Evolutionary conservation across 805 yeast species (phyloP).

Genomic region (Starmerella vaccinii): DNA sequence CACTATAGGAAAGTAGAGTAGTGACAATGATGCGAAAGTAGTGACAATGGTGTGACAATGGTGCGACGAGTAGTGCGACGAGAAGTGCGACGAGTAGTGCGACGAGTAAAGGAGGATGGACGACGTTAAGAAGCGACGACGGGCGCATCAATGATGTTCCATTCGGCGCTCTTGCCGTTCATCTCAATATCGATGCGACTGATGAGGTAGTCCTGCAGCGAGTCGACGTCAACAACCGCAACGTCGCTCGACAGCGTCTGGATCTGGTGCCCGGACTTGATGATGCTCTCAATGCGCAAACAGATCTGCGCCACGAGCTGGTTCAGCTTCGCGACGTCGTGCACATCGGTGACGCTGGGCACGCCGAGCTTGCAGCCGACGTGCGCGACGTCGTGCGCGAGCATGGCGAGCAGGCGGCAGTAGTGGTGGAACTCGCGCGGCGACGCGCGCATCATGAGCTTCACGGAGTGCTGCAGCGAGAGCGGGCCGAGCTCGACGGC

Average conservation of each 20-base stretch:
- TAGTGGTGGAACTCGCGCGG: slow-evolving; percentile 28
- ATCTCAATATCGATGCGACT: slow-evolving; percentile 26
- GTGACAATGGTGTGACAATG: no score
- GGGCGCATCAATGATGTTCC: slow-evolving; percentile 30
- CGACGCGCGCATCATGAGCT: slow-evolving; percentile 25
- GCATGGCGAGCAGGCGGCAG: slow-evolving; percentile 30
- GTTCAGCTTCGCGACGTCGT: slow-evolving; percentile 24
- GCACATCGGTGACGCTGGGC: slow-evolving; percentile 16
- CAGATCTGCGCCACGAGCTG: slow-evolving; percentile 29
- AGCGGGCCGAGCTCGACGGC: slow-evolving; percentile 9
- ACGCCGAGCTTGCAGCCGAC: slow-evolving; percentile 27
- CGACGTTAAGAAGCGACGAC: not conserved
- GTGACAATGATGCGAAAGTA: no score
- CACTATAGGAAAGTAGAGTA: no score
- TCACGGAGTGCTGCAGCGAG: slow-evolving; percentile 23
- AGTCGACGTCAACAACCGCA: slow-evolving; percentile 21
- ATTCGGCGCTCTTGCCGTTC: slow-evolving; percentile 31
- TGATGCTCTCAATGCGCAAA: slow-evolving; percentile 22
- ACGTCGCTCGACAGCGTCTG: slow-evolving; percentile 21
- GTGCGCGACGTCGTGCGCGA: slow-evolving; percentile 26
- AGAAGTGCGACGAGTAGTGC: not conserved
- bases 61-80: no score
- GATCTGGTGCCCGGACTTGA: slow-evolving; percentile 21
- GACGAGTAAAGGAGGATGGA: not conserved
- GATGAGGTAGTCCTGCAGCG: slow-evolving; percentile 25